Evolutionary conservation across 106 monocot genomes (phyloP).

Genomic region (Ottelia alismoides): DNA sequence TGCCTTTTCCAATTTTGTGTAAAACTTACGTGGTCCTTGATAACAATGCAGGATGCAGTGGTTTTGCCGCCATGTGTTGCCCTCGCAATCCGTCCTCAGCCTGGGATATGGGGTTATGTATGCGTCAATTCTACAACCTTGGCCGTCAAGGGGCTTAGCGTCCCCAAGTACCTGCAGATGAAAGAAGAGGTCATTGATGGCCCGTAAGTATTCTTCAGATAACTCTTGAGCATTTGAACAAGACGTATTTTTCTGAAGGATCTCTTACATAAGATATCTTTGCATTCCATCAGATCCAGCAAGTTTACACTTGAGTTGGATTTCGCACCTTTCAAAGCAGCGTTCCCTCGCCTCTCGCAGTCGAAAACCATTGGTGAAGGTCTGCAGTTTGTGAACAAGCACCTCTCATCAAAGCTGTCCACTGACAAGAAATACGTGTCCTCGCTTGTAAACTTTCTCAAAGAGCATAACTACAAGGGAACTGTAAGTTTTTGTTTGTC

Average conservation of each 20-base stretch:
- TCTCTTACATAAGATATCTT: slow-evolving; percentile 8
- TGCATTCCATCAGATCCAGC: slow-evolving; percentile 4
- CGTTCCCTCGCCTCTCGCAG: slow-evolving; percentile 49
- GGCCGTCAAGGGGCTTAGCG: slow-evolving; percentile 41
- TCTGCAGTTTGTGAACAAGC: slow-evolving; percentile 64
- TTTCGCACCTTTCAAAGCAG: slow-evolving; percentile 73
- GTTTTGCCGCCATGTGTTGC: slow-evolving; percentile 74
- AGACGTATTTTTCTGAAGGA: neutral
- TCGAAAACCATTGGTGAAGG: slow-evolving; percentile 72
- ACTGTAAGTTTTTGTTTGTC: slow-evolving; percentile 19
- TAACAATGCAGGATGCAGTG: slow-evolving; percentile 83
- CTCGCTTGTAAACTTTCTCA: slow-evolving; percentile 52
- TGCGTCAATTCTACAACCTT: slow-evolving; percentile 37
- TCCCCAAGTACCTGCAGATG: slow-evolving; percentile 48
- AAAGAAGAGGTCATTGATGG: slow-evolving; percentile 66
- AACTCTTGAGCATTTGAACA: neutral
- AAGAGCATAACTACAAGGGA: slow-evolving; percentile 52
- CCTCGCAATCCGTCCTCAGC: slow-evolving; percentile 69
- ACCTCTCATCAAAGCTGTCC: slow-evolving; percentile 71
- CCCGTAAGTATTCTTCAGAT: slow-evolving; percentile 10
- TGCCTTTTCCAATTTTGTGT: too few species aligned
- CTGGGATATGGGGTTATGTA: slow-evolving; percentile 87
- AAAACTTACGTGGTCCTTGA: too few species aligned
- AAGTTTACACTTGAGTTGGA: slow-evolving; percentile 65
- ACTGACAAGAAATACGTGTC: slow-evolving; percentile 59